A percentile compares a stretch with the other conserved stretches of the same genome.
These are phyloP conservation scores for Nemania serpens DNA, from an alignment of 2,329 filamentous ascomycete species.

Conservation along the genomic window DNA sequence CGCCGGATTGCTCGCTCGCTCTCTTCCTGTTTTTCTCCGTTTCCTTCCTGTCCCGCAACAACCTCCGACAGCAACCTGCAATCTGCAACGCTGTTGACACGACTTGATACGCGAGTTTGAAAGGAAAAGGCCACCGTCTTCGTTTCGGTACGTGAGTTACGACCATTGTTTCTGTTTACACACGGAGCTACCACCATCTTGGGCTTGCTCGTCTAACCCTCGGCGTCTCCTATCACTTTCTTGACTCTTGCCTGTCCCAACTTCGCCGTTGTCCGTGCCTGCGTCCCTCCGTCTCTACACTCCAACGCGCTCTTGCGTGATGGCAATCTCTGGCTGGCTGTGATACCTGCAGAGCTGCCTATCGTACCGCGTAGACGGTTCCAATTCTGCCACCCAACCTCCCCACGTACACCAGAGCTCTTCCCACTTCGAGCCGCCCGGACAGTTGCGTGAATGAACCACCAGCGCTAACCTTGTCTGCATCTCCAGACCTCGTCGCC, in stretches of 20 bases:
- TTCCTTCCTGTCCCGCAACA: no score
- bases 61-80: constrained; percentile 14
- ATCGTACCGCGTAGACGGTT: background rate
- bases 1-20: constrained; percentile 37
- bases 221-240: constrained; percentile 9
- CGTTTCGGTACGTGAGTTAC: constrained; percentile 35
- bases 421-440: constrained; percentile 11
- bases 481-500: constrained; percentile 34
- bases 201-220: constrained; percentile 3
- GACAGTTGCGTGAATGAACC: constrained; percentile 5
- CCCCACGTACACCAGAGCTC: background rate
- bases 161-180: constrained; percentile 24
- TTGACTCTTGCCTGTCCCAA: background rate
- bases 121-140: constrained; percentile 26
- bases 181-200: constrained; percentile 3
- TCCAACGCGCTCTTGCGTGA: constrained; percentile 9
- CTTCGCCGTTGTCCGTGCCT: background rate
- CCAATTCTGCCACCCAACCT: constrained; percentile 4
- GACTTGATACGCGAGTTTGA: constrained; percentile 31
- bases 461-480: constrained; percentile 34
- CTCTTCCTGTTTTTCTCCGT: constrained; percentile 1
- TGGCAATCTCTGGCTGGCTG: constrained; percentile 4
- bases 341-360: constrained; percentile 6
- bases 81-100: constrained; percentile 44
- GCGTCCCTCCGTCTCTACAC: background rate